phyloP scores from a whole-genome alignment of 2,329 filamentous ascomycete genomes.

The Domatiomyces catenatus region DNA sequence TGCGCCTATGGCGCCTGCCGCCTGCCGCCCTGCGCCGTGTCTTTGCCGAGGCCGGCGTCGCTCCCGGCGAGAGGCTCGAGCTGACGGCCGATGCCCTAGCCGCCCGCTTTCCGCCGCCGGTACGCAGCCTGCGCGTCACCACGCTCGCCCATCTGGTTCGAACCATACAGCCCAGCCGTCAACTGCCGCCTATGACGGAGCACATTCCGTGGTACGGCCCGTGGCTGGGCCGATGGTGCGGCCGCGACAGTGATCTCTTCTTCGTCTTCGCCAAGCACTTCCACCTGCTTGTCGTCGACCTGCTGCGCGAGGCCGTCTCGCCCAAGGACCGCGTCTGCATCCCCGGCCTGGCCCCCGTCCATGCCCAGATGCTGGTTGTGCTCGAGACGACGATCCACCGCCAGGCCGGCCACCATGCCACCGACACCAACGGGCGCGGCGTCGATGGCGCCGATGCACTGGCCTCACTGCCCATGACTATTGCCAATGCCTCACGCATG shows the following conservation, averaged over 20 bases:
- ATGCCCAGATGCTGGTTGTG: slow-evolving; percentile 64
- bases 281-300: slow-evolving; percentile 62
- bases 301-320: slow-evolving; percentile 42
- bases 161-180: slow-evolving; percentile 48
- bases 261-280: slow-evolving; percentile 87
- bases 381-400: slow-evolving; percentile 67
- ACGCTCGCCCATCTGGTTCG: slow-evolving; percentile 46
- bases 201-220: slow-evolving; percentile 72
- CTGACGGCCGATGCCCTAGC: slow-evolving; percentile 47
- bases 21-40: slow-evolving; percentile 55
- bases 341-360: slow-evolving; percentile 64
- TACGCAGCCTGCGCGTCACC: slow-evolving; percentile 46
- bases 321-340: slow-evolving; percentile 46
- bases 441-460: slow-evolving; percentile 51
- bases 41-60: slow-evolving; percentile 50
- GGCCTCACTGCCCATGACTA: slow-evolving; percentile 46
- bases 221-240: slow-evolving; percentile 75
- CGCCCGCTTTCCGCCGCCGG: slow-evolving; percentile 51
- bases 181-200: slow-evolving; percentile 51
- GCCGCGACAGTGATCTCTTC: slow-evolving; percentile 74
- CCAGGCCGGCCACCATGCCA: slow-evolving; percentile 33
- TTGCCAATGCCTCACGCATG: slow-evolving; percentile 55
- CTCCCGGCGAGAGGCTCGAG: slow-evolving; percentile 34
- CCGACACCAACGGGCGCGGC: slow-evolving; percentile 37
- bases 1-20: slow-evolving; percentile 64